Evolutionary conservation across 306 rosid species (phyloP).

Genomic region (Vicia sativa): DNA sequence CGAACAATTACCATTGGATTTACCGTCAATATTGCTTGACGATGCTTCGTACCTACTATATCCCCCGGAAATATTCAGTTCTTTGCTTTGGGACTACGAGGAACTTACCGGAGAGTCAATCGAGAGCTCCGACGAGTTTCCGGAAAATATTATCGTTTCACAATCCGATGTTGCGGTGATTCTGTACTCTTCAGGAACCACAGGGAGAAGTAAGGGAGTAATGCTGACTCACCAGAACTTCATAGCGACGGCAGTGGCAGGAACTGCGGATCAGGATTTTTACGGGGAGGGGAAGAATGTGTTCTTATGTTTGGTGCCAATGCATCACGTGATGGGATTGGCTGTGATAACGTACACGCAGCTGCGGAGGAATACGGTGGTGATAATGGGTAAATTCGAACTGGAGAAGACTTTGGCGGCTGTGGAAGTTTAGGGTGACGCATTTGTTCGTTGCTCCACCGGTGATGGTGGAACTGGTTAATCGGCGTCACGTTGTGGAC

Average conservation of each 20-base stretch:
- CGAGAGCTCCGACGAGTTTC: conserved; percentile 13
- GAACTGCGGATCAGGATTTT: conserved; percentile 42
- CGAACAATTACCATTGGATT: conserved; percentile 18
- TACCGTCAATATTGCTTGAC: conserved; percentile 36
- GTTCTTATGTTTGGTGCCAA: conserved; percentile 50
- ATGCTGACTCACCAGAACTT: conserved; percentile 51
- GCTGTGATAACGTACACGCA: conserved; percentile 38
- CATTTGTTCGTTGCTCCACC: conserved; percentile 49
- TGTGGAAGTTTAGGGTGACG: conserved; percentile 46
- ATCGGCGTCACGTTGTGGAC: conserved; percentile 23
- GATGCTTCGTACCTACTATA: not conserved
- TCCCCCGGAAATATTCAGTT: not conserved
- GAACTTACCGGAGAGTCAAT: conserved; percentile 37
- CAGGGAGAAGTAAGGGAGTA: conserved; percentile 59
- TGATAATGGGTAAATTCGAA: conserved; percentile 43
- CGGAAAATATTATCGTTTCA: not conserved
- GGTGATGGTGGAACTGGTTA: conserved; percentile 43
- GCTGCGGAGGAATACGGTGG: conserved; percentile 49
- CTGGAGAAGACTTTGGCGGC: conserved; percentile 41
- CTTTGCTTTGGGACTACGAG: conserved; percentile 28
- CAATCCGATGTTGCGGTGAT: conserved; percentile 53
- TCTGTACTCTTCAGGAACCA: conserved; percentile 60
- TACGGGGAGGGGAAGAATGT: conserved; percentile 42
- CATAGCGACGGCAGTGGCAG: conserved; percentile 44
- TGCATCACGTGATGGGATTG: conserved; percentile 53